phyloP scores from a whole-genome alignment of 2,329 filamentous ascomycete genomes.

The Echinosphaeria canescens region DNA sequence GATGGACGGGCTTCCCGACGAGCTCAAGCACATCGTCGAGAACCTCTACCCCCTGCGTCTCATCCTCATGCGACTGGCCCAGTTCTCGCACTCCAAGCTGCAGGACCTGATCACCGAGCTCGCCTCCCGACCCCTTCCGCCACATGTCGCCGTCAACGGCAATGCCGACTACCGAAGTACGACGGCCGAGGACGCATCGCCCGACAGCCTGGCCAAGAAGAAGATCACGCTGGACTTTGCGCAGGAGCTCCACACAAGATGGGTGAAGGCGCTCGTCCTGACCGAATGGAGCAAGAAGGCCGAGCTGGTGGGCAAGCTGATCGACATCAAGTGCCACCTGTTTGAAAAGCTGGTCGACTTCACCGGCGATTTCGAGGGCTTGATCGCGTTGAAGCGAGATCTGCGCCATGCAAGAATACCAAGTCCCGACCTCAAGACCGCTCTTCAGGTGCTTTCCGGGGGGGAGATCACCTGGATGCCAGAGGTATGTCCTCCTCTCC shows the following conservation, averaged over 20 bases:
- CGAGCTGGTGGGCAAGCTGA: conserved; percentile 62
- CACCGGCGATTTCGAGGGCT: conserved; percentile 32
- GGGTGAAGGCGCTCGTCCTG: conserved; percentile 82
- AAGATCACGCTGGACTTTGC: conserved; percentile 53
- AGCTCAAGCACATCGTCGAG: conserved; percentile 49
- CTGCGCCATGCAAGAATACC: conserved; percentile 55
- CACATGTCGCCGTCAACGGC: conserved; percentile 27
- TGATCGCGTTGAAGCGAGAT: conserved; percentile 53
- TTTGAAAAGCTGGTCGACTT: conserved; percentile 39
- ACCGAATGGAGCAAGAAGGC: conserved; percentile 74
- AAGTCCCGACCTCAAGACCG: conserved; percentile 80
- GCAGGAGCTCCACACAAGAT: conserved; percentile 62
- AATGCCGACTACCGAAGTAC: conserved; percentile 17
- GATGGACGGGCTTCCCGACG: conserved; percentile 36
- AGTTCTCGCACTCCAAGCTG: conserved; percentile 65
- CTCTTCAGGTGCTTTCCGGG: conserved; percentile 63
- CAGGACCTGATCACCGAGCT: conserved; percentile 48
- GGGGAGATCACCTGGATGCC: conserved; percentile 62
- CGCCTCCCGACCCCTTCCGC: conserved; percentile 42
- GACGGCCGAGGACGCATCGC: conserved; percentile 29
- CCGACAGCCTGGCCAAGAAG: conserved; percentile 58
- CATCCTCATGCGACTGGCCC: conserved; percentile 58
- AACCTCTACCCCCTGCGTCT: conserved; percentile 57
- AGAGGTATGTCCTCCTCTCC: conserved; percentile 39
- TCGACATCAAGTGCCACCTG: conserved; percentile 67